A percentile compares a stretch with the other conserved stretches of the same genome.
Evolutionary conservation across 129 eudicot species (phyloP).

Genomic region (Erigeron canadensis): DNA sequence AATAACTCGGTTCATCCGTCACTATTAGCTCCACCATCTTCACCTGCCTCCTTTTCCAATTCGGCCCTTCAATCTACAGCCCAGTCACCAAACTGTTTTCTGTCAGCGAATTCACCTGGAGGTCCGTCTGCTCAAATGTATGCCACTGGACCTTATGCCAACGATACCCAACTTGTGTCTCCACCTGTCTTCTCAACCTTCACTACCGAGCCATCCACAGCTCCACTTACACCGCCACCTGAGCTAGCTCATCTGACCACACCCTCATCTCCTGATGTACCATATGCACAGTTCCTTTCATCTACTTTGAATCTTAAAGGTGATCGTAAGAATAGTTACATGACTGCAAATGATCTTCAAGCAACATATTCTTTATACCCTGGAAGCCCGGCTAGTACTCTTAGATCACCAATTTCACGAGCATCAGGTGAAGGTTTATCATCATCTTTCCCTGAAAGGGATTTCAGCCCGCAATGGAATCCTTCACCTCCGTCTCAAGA

Average conservation of each 20-base stretch:
- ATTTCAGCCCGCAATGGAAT: conserved; percentile 56
- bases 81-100: conserved; percentile 82
- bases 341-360: conserved; percentile 65
- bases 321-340: conserved; percentile 44
- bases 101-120: conserved; percentile 87
- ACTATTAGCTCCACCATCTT: conserved; percentile 92
- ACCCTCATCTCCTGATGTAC: conserved; percentile 97
- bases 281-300: conserved; percentile 84
- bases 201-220: conserved; percentile 98
- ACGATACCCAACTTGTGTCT: conserved; percentile 86
- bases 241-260: conserved; percentile 90
- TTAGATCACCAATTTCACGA: conserved; percentile 69
- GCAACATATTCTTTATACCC: conserved; percentile 76
- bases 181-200: conserved; percentile 96
- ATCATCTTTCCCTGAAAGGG: conserved; percentile 61
- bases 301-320: conserved; percentile 54
- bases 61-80: conserved; percentile 91
- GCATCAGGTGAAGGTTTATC: conserved; percentile 54
- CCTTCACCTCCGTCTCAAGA: conserved; percentile 42
- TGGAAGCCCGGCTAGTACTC: conserved; percentile 86
- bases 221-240: conserved; percentile 97
- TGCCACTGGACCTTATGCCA: conserved; percentile 93
- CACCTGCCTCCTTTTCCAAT: conserved; percentile 92
- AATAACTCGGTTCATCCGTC: conserved; percentile 52
- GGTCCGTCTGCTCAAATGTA: conserved; percentile 82